phyloP scores from a whole-genome alignment of 1,284 basidiomycete genomes.

The Pyrrhoderma noxium region DNA sequence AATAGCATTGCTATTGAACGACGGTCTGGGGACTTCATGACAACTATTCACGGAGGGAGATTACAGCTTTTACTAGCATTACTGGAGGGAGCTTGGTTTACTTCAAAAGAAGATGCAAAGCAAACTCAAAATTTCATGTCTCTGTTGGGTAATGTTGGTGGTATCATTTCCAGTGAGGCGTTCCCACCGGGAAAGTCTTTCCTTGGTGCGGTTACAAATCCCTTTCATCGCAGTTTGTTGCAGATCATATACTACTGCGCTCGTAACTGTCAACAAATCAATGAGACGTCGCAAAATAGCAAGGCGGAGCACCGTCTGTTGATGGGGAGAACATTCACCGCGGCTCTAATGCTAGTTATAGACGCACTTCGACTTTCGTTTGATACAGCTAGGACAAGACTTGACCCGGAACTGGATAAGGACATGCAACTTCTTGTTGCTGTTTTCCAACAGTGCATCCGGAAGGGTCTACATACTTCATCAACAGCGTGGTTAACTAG shows the following conservation, averaged over 20 bases:
- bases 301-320: conserved; percentile 55
- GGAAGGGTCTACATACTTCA: conserved; percentile 56
- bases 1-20: conserved; percentile 62
- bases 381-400: conserved; percentile 48
- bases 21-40: conserved; percentile 79
- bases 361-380: conserved; percentile 67
- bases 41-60: conserved; percentile 71
- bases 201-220: conserved; percentile 53
- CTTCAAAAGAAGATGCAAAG: conserved; percentile 45
- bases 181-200: conserved; percentile 75
- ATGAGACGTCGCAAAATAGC: conserved; percentile 39
- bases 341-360: conserved; percentile 56
- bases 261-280: conserved; percentile 50
- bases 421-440: conserved; percentile 77
- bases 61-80: conserved; percentile 69
- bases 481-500: conserved; percentile 70
- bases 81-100: conserved; percentile 75
- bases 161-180: conserved; percentile 63
- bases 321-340: conserved; percentile 54
- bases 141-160: conserved; percentile 53
- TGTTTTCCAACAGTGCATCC: conserved; percentile 75
- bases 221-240: conserved; percentile 77
- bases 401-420: conserved; percentile 60
- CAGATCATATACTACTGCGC: conserved; percentile 76
- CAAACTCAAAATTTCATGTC: conserved; percentile 57